Conservation (phyloP, 2,329 filamentous ascomycete genomes). For the Ophiostoma sp. region DNA sequence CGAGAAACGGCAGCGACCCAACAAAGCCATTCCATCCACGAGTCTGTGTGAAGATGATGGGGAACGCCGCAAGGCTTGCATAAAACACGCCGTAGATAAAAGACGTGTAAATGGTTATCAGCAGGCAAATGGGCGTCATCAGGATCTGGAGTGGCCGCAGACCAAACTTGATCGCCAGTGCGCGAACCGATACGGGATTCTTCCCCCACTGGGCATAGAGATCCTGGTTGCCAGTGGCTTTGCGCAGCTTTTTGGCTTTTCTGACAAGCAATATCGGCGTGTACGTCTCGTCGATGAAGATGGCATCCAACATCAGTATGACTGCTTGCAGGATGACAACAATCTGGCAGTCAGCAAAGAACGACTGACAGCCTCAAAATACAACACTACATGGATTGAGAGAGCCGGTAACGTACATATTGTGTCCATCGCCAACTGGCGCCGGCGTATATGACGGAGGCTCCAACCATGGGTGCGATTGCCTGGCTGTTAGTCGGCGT, state of each 20-base stretch:
- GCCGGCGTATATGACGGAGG: not conserved
- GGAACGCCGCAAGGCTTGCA: not conserved
- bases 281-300: conserved; percentile 20
- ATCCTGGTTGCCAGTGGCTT: conserved; percentile 13
- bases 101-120: not conserved
- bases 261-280: conserved; percentile 11
- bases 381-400: not conserved
- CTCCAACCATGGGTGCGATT: not conserved
- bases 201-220: conserved; percentile 19
- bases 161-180: conserved; percentile 18
- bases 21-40: not conserved
- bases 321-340: not conserved
- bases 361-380: not conserved
- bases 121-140: conserved; percentile 1
- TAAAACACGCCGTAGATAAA: not conserved
- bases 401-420: not conserved
- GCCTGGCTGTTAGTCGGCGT: not conserved
- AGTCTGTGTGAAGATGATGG: not conserved
- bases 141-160: conserved; percentile 18
- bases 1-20: not conserved
- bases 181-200: conserved; percentile 15
- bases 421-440: not conserved
- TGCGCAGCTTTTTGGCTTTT: conserved; percentile 16
- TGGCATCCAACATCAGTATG: conserved; percentile 9
- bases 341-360: not conserved